Base-by-base conservation (phyloP, 2,329 filamentous ascomycete genomes). In the Talaromyces sp. region DNA sequence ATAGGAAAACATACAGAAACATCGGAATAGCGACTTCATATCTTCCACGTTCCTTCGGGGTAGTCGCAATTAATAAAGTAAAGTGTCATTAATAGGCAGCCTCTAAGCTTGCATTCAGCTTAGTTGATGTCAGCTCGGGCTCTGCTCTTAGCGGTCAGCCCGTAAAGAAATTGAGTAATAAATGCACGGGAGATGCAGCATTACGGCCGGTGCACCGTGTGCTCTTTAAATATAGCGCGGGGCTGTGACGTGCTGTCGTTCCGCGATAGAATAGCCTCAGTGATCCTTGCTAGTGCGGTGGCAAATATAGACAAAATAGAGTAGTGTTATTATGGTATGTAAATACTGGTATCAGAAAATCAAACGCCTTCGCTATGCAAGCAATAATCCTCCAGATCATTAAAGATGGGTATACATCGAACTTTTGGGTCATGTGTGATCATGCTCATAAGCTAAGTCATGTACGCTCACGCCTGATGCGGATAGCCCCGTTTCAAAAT, bases 381-480 rank as follows among this genome's bases (percentile, higher is more conserved):
- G 5, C 35, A 56, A 5, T 13, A 37, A 14, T 14, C 33, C 52
- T 24, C n/a, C 27, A 24, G 33, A 56, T 54, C 10, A 22, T 37
- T 2, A 56, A 13, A 24, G n/a, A 56, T 39, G 33, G 33, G 52
- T 56, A 56, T 56, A 54, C 13, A 37, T 19, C 37, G 31, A 31
- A 31, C 22, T 43, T 45, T 59, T 33, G 24, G 22, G 24, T 59
- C 31, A 59, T n/a, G 56, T 45, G 19, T 33, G 52, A 22, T 49
- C 39, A 57, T 52, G 31, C 62, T 64, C 31, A 22, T 59, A 64
- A 19, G 60, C 65, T 19, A 60, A 50, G 47, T 66, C 65, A 60
- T 57, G 61, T 39, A 45, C 56, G 35, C 50, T 64, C 16, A 60
- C 35, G 1, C 63, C 58, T 16, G 63, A 35, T 37, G 35, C 54